Evolutionary conservation across 768 basidiomycete species (phyloP).

Genomic region (Baorangia bicolor): DNA sequence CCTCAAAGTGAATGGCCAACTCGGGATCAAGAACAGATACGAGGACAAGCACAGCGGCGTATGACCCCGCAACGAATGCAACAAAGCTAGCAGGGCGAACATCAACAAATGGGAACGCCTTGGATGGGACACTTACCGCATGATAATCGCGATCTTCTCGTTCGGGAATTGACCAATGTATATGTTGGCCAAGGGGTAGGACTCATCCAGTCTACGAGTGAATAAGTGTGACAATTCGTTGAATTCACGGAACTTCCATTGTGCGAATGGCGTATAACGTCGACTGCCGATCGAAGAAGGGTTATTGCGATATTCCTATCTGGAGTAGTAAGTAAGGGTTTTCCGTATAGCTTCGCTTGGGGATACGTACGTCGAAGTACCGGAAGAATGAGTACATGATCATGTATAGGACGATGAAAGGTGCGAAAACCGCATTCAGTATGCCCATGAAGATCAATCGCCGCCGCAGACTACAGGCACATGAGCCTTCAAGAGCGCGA

Average conservation of each 20-base stretch:
- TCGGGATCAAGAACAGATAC: conserved; percentile 94
- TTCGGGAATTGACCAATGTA: conserved; percentile 99
- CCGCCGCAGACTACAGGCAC: conserved; percentile 58
- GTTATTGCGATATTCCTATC: conserved; percentile 97
- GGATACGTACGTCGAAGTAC: conserved; percentile 85
- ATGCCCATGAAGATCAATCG: conserved; percentile 98
- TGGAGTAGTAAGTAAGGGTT: not conserved
- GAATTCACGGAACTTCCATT: conserved; percentile 99
- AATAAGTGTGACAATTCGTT: conserved; percentile 97
- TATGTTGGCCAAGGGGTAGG: conserved; percentile 86
- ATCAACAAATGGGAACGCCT: not conserved
- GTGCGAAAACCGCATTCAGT: conserved; percentile 91
- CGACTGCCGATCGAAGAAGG: conserved; percentile 93
- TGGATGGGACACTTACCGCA: conserved; percentile 60
- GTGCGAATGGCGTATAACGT: conserved; percentile 90
- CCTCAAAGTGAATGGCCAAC: conserved; percentile 89
- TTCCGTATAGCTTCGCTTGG: not conserved
- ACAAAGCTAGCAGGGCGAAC: conserved; percentile 65
- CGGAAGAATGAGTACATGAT: conserved; percentile 99
- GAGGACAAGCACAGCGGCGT: conserved; percentile 91
- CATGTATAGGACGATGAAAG: conserved; percentile 95
- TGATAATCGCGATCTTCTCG: conserved; percentile 83
- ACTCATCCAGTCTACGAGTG: conserved; percentile 78
- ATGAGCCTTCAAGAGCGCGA: not conserved
- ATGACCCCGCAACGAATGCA: conserved; percentile 94